Evolutionary conservation across 495 filamentous ascomycete species (phyloP), one percentile per base, ranked within the genome.

Genomic region (Apodospora peruviana): DNA sequence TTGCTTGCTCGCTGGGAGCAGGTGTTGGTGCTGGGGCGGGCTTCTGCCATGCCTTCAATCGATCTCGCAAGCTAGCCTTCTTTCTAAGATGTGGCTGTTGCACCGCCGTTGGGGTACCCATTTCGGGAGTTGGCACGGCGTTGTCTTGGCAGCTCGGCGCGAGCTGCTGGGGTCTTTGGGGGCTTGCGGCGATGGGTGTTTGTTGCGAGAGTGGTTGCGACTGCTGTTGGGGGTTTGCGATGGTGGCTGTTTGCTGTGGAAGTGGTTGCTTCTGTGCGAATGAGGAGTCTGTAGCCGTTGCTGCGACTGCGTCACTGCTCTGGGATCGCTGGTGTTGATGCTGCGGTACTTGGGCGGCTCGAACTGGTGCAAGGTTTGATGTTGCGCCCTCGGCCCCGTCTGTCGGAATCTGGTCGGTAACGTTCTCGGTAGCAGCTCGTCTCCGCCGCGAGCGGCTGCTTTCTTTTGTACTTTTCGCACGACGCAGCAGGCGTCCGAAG

Each of bases 61-160:
- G 55, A n/a, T 64, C 60, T 9, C 53, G 55, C 23, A 64, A 32
- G 43, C 60, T 64, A 11, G 52, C 16, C 18, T 49, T 59, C 50
- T 46, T 58, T 48, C 41, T 52, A 17, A 64, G 58, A 32, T 42
- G 57, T 3, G 54, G 51, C 18, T 57, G 54, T n/a, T n/a, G n/a
- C n/a, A n/a, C n/a, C 17, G 48, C 45, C 25, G 45, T 5, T 40
- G 36, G 19, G 23, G 44, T 50, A 27, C 32, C 32, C 55, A 56
- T 61, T 27, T 39, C n/a, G 45, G 21, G 18, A 27, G 12, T 35
- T 23, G 20, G 11, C 9, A n/a, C n/a, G n/a, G n/a, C n/a, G n/a
- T n/a, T n/a, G n/a, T 35, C 24, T 50, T 47, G n/a, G 24, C 14
- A 9, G 37, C 36, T 18, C 24, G 45, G 12, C 22, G 32, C 37